Base-by-base conservation (phyloP, 2,329 filamentous ascomycete species). In the Fusarium gaditjirri region DNA sequence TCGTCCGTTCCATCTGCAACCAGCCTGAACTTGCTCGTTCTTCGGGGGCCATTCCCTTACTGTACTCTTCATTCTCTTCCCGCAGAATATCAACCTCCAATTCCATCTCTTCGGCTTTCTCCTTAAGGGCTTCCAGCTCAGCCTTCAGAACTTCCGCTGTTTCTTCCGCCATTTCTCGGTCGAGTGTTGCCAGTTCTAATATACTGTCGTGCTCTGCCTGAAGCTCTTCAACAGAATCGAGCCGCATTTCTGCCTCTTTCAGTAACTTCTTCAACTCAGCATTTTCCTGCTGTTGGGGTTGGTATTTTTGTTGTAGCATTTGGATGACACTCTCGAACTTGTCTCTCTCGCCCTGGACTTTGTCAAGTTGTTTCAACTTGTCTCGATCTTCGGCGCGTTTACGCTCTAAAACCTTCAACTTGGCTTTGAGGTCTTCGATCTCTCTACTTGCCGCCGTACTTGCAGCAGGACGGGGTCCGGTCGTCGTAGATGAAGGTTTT, bases 161-260 rank as follows among this genome's bases (percentile, higher is more conserved):
- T 81, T 98, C 95, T 81, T 99, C 95, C 0, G 96, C 96, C 93
- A 98, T 97, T 81, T 99, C 95, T 47, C 94, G 90, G 79, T 99
- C 96, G 31, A 99, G 85, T 0, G 93, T 92, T 11, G 94, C 94
- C 81, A 96, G 89, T 82, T 99, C 96, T 77, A 98, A 84, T 11
- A 93, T 89, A 7, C 91, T 89, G 35, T 98, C 96, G 80, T 97
- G 91, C 73, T 98, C 94, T 12, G 93, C 92, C 78, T 96, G 92
- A 59, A 92, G 85, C 35, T 88, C 86, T 74, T 95, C 93, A 5
- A 96, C 85, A 0, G 81, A 80, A 62, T 93, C 90, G 25, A 94
- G 86, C 52, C 88, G 89, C 25, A 86, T 82, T 78, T 96, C 91
- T 1, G 91, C 89, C 75, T 97, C 93, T 76, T 94, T 94, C 46